phyloP scores from a whole-genome alignment of 371 early-diverging fungal genomes.

The Smittium culicis region DNA sequence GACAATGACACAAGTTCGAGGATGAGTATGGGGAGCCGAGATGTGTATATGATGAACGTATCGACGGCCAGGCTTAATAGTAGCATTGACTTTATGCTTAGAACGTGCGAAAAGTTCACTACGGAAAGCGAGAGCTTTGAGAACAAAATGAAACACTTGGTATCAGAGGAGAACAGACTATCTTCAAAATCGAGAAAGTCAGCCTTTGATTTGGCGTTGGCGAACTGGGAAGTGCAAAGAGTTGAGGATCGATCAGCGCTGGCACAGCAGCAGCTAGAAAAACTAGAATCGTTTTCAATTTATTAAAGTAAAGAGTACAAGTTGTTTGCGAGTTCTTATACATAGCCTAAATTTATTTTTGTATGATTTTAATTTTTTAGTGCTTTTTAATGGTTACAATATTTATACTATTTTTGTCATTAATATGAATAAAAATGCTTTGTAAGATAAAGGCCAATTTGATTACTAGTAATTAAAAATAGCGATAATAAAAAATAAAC shows the following conservation, averaged over 20 bases:
- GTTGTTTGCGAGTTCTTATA: no score
- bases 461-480: no score
- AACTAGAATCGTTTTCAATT: constrained; percentile 1
- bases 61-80: background rate
- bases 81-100: background rate
- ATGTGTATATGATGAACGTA: background rate
- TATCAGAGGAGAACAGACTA: background rate
- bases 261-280: constrained; percentile 7
- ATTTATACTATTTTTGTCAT: no score
- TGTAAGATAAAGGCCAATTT: no score
- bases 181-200: constrained; percentile 10
- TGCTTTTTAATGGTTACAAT: no score
- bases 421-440: no score
- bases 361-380: no score
- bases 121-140: constrained; percentile 4
- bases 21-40: background rate
- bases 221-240: constrained; percentile 10
- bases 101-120: background rate
- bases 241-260: constrained; percentile 4
- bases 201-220: constrained; percentile 8
- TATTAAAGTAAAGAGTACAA: no score
- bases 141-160: background rate
- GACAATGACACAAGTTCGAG: no score
- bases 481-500: no score
- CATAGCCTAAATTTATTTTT: no score